Conservation (phyloP, 2,329 filamentous ascomycete genomes). For the Aspergillus sp. region DNA sequence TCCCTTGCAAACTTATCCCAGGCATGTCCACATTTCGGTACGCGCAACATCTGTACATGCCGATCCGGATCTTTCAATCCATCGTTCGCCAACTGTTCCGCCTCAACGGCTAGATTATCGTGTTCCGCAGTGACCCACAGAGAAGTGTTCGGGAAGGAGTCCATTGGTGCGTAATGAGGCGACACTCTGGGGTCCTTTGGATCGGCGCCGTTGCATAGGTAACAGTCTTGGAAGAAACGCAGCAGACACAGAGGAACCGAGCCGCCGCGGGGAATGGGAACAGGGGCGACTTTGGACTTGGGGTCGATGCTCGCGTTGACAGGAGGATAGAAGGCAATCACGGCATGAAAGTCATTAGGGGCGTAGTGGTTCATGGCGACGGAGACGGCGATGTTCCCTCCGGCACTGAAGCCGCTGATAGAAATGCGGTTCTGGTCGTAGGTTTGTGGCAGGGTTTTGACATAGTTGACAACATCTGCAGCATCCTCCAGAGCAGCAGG, state of each 20-base stretch:
- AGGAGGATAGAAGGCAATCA: slow-evolving; percentile 33
- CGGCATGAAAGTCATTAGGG: slow-evolving; percentile 17
- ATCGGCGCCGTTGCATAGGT: slow-evolving; percentile 15
- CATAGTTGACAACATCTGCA: slow-evolving; percentile 33
- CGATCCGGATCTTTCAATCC: slow-evolving; percentile 13
- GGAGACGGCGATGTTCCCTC: slow-evolving; percentile 32
- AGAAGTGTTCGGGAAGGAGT: slow-evolving; percentile 19
- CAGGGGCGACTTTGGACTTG: neutral
- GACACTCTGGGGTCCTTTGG: slow-evolving; percentile 25
- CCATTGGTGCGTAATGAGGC: slow-evolving; percentile 17
- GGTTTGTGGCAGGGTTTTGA: slow-evolving; percentile 25
- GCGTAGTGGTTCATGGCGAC: slow-evolving; percentile 3
- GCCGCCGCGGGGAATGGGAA: neutral
- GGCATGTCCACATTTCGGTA: slow-evolving; percentile 33
- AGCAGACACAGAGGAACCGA: slow-evolving; percentile 16
- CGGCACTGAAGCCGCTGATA: slow-evolving; percentile 43
- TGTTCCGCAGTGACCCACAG: slow-evolving; percentile 25
- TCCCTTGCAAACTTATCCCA: slow-evolving; percentile 35
- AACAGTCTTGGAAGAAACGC: slow-evolving; percentile 25
- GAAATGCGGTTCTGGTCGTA: slow-evolving; percentile 32
- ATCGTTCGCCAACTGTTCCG: slow-evolving; percentile 19
- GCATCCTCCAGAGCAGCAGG: slow-evolving; percentile 38
- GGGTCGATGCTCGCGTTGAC: slow-evolving; percentile 16
- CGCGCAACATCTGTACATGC: slow-evolving; percentile 15
- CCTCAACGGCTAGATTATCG: slow-evolving; percentile 25